These are phyloP conservation scores for Candida tammaniensis DNA, from an alignment of 805 yeast genomes.

Conservation along the genomic window DNA sequence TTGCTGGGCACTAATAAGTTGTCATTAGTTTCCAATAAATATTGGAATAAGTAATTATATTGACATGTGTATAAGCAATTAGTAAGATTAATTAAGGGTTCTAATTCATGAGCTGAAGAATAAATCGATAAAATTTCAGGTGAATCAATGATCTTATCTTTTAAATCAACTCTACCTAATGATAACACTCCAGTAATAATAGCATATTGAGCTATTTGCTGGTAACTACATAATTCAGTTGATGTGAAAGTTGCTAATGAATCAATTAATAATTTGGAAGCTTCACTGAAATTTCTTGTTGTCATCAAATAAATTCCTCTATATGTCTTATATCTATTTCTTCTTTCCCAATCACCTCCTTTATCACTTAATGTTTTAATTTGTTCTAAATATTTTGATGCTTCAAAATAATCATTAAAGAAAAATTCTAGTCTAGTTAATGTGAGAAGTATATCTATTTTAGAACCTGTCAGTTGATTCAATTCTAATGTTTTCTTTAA, in stretches of 20 bases:
- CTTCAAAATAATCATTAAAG: slow-evolving; percentile 70
- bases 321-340: slow-evolving; percentile 91
- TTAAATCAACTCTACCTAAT: slow-evolving; percentile 79
- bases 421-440: slow-evolving; percentile 88
- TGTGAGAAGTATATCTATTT: slow-evolving; percentile 82
- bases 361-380: slow-evolving; percentile 78
- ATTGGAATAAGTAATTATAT: slow-evolving; percentile 74
- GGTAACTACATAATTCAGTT: slow-evolving; percentile 84
- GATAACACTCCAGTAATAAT: slow-evolving; percentile 84
- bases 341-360: slow-evolving; percentile 99
- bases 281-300: slow-evolving; percentile 81
- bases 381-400: slow-evolving; percentile 69
- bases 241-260: slow-evolving; percentile 94
- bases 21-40: slow-evolving; percentile 74
- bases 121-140: slow-evolving; percentile 86
- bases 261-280: slow-evolving; percentile 82
- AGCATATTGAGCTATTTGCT: slow-evolving; percentile 85
- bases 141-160: slow-evolving; percentile 81
- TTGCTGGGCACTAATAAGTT: slow-evolving; percentile 58
- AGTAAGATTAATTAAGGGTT: slow-evolving; percentile 79
- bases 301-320: slow-evolving; percentile 81
- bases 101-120: slow-evolving; percentile 66
- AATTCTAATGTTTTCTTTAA: slow-evolving; percentile 71
- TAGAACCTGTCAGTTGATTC: slow-evolving; percentile 84
- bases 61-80: slow-evolving; percentile 88